These are phyloP conservation scores for Pascua sp. DNA, from an alignment of 1,284 basidiomycete genomes.

Conservation along the genomic window DNA sequence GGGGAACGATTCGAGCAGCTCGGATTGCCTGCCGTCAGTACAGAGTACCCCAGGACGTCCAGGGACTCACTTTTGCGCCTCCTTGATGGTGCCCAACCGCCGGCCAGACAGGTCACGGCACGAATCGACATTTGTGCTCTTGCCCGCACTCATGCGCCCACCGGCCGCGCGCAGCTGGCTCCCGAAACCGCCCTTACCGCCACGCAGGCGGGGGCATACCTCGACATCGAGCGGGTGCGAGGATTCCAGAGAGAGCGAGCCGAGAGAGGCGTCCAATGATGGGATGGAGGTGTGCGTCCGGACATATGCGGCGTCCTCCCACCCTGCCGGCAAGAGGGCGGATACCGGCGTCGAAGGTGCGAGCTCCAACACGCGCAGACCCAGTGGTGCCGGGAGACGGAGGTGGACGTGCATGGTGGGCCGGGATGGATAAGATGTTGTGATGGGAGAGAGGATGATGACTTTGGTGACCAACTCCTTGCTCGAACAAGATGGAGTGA, in stretches of 20 bases:
- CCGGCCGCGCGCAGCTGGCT: conserved; percentile 93
- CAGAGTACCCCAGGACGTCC: not conserved
- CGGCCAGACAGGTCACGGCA: conserved; percentile 90
- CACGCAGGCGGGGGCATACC: conserved; percentile 58
- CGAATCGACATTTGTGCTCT: conserved; percentile 90
- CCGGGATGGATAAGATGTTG: not conserved
- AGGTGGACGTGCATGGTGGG: conserved; percentile 34
- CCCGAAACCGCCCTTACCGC: conserved; percentile 97
- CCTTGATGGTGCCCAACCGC: conserved; percentile 87
- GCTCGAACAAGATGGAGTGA: not conserved
- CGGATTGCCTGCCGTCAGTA: conserved; percentile 63
- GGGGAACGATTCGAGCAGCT: conserved; percentile 81
- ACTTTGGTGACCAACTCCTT: not conserved
- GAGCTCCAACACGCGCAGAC: conserved; percentile 21
- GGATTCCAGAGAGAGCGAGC: conserved; percentile 17
- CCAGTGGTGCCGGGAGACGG: conserved; percentile 38
- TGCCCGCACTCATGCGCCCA: conserved; percentile 93
- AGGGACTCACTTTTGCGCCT: conserved; percentile 74
- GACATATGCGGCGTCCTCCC: conserved; percentile 26
- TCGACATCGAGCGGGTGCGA: conserved; percentile 35
- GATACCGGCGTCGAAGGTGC: conserved; percentile 20
- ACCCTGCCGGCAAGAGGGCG: conserved; percentile 15
- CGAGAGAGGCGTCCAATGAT: conserved; percentile 16
- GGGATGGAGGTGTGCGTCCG: conserved; percentile 31
- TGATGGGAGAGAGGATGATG: not conserved